Percentiles rank a stretch among this genome's conserved stretches.
These are phyloP conservation scores for Anethum foeniculum DNA, from an alignment of 140 eudicot genomes.

Conservation along the genomic window DNA sequence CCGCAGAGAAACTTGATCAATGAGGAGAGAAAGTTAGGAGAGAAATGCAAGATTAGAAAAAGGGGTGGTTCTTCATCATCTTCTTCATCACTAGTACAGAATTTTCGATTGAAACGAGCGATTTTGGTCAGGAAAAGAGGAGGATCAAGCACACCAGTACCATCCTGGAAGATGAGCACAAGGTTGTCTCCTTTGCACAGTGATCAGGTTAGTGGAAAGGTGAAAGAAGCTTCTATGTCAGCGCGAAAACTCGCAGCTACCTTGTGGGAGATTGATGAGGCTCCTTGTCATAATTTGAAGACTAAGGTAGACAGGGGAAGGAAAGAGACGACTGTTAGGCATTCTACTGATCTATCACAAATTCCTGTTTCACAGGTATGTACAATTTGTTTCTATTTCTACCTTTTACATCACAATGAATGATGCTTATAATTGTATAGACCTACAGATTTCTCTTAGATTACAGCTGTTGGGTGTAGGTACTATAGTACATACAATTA, in stretches of 20 bases:
- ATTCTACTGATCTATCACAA: slow-evolving; percentile 30
- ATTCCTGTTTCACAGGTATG: slow-evolving; percentile 54
- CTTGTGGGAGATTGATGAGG: slow-evolving; percentile 47
- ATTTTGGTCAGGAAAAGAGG: slow-evolving; percentile 44
- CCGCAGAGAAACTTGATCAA: slow-evolving; percentile 27
- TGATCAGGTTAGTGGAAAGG: slow-evolving; percentile 27
- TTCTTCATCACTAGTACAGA: slow-evolving; percentile 45
- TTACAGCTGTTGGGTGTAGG: not conserved
- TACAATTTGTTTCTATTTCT: too few species aligned
- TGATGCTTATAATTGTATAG: not conserved
- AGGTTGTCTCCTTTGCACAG: slow-evolving; percentile 21
- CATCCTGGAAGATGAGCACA: slow-evolving; percentile 43
- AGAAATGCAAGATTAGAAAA: slow-evolving; percentile 61
- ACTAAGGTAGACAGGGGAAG: slow-evolving; percentile 20
- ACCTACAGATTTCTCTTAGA: not conserved
- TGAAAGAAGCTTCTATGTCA: slow-evolving; percentile 23
- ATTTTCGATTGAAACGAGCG: slow-evolving; percentile 39
- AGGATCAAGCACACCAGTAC: slow-evolving; percentile 42
- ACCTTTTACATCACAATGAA: not conserved
- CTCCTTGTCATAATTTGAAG: slow-evolving; percentile 19
- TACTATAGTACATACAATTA: not conserved
- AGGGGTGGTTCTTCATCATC: slow-evolving; percentile 57
- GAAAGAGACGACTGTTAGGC: slow-evolving; percentile 23
- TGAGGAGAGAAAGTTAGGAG: slow-evolving; percentile 29
- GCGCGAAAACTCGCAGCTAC: slow-evolving; percentile 51